Percentiles rank a stretch among this genome's conserved stretches.
Conservation (phyloP, 345 rosid species). For the Sapria himalayana region DNA sequence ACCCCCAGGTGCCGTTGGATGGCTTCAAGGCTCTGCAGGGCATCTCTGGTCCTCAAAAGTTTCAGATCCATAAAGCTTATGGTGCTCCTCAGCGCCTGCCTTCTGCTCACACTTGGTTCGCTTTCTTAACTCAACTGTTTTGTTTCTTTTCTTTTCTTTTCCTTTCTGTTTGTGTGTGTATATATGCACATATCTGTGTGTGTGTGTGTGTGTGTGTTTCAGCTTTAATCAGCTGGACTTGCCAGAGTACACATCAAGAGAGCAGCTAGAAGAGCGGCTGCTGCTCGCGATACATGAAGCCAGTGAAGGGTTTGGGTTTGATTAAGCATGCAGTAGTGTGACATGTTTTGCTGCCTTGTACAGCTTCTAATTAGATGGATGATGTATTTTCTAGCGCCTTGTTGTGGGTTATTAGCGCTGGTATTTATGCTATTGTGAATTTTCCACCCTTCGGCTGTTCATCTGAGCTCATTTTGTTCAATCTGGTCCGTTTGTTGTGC, state of each 20-base stretch:
- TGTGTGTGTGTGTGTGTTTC: too few relatives aligned
- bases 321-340: constrained; percentile 20
- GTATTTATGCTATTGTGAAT: too few relatives aligned
- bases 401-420: too few relatives aligned
- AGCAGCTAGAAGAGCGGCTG: constrained; percentile 65
- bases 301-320: constrained; percentile 93
- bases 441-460: too few relatives aligned
- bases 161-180: too few relatives aligned
- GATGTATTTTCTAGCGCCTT: too few relatives aligned
- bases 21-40: constrained; percentile 91
- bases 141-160: background rate
- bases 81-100: constrained; percentile 87
- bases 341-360: too few relatives aligned
- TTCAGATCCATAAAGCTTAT: constrained; percentile 94
- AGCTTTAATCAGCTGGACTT: constrained; percentile 96
- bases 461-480: too few relatives aligned
- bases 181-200: too few relatives aligned
- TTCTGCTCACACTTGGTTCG: constrained; percentile 91
- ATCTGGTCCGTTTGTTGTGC: too few relatives aligned
- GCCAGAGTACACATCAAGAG: constrained; percentile 69
- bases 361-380: too few relatives aligned
- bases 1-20: constrained; percentile 75
- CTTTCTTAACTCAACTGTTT: too few relatives aligned
- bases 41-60: constrained; percentile 83
- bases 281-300: constrained; percentile 94